phyloP scores from a whole-genome alignment of 2,329 filamentous ascomycete genomes.

The Sporothrix phasma region DNA sequence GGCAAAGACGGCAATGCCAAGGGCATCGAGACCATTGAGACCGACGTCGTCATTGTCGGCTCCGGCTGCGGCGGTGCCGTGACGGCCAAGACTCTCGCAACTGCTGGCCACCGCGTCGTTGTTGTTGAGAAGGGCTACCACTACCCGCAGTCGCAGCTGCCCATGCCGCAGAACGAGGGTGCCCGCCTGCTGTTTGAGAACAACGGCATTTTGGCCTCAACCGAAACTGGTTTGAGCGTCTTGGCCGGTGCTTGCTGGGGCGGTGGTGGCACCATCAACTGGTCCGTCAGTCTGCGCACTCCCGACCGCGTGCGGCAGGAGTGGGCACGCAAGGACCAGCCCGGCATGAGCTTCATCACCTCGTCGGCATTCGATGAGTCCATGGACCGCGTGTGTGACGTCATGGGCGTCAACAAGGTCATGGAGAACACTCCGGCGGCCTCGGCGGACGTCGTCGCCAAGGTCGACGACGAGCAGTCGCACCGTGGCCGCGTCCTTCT shows the following conservation, averaged over 20 bases:
- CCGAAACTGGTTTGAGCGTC: conserved; percentile 50
- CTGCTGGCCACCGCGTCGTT: conserved; percentile 63
- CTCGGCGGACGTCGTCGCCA: not conserved
- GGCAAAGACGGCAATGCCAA: conserved; percentile 20
- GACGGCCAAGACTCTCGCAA: conserved; percentile 67
- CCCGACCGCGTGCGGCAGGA: conserved; percentile 69
- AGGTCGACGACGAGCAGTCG: conserved; percentile 48
- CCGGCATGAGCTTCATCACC: conserved; percentile 59
- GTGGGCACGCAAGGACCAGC: conserved; percentile 59
- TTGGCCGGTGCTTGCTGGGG: conserved; percentile 68
- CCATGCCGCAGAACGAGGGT: conserved; percentile 57
- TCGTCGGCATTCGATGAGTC: conserved; percentile 65
- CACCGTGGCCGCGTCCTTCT: conserved; percentile 61
- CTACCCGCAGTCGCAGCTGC: conserved; percentile 60
- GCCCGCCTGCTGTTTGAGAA: conserved; percentile 59
- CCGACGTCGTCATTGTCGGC: conserved; percentile 77
- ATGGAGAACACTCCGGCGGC: conserved; percentile 39
- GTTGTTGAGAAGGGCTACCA: conserved; percentile 67
- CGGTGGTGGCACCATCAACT: conserved; percentile 82
- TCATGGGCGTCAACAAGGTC: conserved; percentile 64
- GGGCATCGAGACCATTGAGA: conserved; percentile 52
- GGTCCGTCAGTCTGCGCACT: conserved; percentile 57
- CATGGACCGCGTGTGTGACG: conserved; percentile 66
- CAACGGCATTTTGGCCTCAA: conserved; percentile 45
- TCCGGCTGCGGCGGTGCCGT: conserved; percentile 82